Base-by-base conservation (phyloP, 148 eudicot species). In the Polygonum maritimum region DNA sequence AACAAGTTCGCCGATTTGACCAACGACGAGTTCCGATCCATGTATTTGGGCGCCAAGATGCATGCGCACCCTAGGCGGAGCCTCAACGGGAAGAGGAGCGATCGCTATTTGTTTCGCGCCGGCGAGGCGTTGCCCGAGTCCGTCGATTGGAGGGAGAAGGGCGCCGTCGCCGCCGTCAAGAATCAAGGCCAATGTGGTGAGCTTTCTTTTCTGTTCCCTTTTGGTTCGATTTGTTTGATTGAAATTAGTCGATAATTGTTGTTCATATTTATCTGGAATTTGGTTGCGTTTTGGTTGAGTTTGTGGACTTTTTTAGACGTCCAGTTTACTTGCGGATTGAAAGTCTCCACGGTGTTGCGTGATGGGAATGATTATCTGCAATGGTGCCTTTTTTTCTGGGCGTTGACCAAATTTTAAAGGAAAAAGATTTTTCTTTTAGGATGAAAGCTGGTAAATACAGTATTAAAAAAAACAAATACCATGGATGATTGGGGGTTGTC, bases 131-230 rank as follows among this genome's bases (percentile, higher is more conserved):
- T 93, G 85, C 92, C 97, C 74, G 83, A 78, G 15, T 54, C 78
- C 4, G 85, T 92, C 73, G 98, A 94, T 77, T 94, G 97, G 98
- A 90, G 97, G 55, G 79, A 77, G 76, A 81, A 86, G 69, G 93
- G 96, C 47, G 97, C 91, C 54, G 97, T 94, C 65, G 76, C 80
- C 21, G 71, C 79, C n/a, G 91, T 94, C 62, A 94, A 92, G 65
- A 85, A 89, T 77, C 97, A 94, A 75, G 97, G 94, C 5, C 82
- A 82, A 18, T 93, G 98, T 58, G 98, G 98, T 93, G 77, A 81
- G 80, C 14, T 14, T 62, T 63, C 41, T 12, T 45, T 40, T 15
- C 44, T 19, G 40, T 14, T 45, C 3, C 2, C 7, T 22, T 76
- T 31, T 71, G 51, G 45, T 21, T 41, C 73, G 15, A 13, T 15